Evolutionary conservation across 305 asterid species (phyloP).

Genomic region (Solanum hybrid): DNA sequence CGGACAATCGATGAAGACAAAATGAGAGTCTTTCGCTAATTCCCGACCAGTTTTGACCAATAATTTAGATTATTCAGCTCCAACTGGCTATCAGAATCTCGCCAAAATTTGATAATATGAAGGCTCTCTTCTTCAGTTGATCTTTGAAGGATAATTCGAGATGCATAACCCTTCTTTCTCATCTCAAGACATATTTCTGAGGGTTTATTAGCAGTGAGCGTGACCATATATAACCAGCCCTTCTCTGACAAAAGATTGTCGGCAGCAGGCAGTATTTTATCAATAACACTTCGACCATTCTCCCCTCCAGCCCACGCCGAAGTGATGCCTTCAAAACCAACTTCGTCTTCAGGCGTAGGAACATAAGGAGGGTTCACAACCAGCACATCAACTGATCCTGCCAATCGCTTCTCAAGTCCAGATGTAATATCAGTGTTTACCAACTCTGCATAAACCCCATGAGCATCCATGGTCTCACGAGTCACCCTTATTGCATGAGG

Average conservation of each 20-base stretch:
- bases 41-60: neutral
- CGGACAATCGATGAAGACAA: neutral
- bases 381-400: constrained; percentile 57
- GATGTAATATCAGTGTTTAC: constrained; percentile 55
- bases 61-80: neutral
- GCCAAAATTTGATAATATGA: constrained; percentile 59
- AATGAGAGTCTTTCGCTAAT: neutral
- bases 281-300: constrained; percentile 55
- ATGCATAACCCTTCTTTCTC: constrained; percentile 62
- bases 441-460: constrained; percentile 53
- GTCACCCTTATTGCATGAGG: constrained; percentile 60
- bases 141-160: constrained; percentile 53
- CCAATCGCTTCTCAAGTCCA: constrained; percentile 51
- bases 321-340: constrained; percentile 50
- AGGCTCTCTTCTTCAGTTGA: constrained; percentile 76
- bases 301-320: constrained; percentile 81
- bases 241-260: constrained; percentile 50
- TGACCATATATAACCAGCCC: constrained; percentile 61
- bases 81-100: constrained; percentile 20
- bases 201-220: constrained; percentile 47
- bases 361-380: constrained; percentile 92
- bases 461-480: constrained; percentile 53
- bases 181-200: constrained; percentile 48
- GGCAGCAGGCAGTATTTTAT: constrained; percentile 60
- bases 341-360: constrained; percentile 84